Evolutionary conservation across 805 yeast species (phyloP), one percentile per base, ranked within the genome.

Genomic region (Ogataea pini): DNA sequence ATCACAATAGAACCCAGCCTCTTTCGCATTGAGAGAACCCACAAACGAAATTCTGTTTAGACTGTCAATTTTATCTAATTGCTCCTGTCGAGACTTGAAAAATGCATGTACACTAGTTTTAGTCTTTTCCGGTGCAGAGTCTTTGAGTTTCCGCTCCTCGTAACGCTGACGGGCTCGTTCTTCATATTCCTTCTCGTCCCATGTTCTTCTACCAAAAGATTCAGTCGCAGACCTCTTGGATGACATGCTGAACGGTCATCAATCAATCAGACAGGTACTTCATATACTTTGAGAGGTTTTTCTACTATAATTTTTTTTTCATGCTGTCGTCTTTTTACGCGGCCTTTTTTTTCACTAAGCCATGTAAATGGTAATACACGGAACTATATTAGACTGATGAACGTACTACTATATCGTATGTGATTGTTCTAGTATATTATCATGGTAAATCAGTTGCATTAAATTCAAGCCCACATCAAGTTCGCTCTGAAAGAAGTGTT

Each of bases 1-100:
- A 9, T 85, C 86, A 67, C 99, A 94, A 57, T 78, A 78, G 67
- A 92, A 92, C 18, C 97, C 97, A 51, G 88, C 87, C 20, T 86
- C 80, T 47, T 76, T 76, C 7, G 58, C 44, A 33, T 49, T 57
- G 19, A 52, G 40, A 0, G 61, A 52, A 7, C 62, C 56, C 1
- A 65, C 64, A 46, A 67, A 57, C 1, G 62, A 48, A 1, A 60
- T 46, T 27, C 42, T 54, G 36, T 57, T 58, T 51, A 60, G 37
- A 20, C 50, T 49, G 39, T 62, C 64, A 9, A 65, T 59, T 37
- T 62, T 54, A 7, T 47, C 42, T 4, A 67, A 49, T 22, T 56
- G 57, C 16, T 58, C 55, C 25, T 44, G 46, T 24, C 71, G 43
- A 3, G 55, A 44, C 28, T 52, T 44, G 38, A 56, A 59, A 33